Conservation (phyloP, 1,284 basidiomycete genomes). For the Papiliotrema fonsecae region DNA sequence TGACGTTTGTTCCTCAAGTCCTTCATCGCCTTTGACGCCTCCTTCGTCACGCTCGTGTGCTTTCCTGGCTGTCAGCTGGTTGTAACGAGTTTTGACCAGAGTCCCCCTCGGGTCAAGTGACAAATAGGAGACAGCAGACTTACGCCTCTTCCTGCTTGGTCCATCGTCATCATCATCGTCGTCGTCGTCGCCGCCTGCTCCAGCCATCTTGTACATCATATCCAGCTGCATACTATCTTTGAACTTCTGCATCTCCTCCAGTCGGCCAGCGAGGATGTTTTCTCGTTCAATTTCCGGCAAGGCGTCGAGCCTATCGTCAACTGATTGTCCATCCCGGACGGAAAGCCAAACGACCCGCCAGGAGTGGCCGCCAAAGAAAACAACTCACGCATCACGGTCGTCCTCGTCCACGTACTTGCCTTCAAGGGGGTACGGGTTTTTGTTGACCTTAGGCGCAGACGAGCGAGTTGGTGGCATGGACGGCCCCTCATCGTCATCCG, state of each 20-base stretch:
- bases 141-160: constrained; percentile 51
- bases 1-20: constrained; percentile 77
- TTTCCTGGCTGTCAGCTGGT: constrained; percentile 57
- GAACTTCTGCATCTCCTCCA: constrained; percentile 73
- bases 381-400: constrained; percentile 69
- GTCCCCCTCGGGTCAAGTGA: background rate
- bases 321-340: too few relatives aligned
- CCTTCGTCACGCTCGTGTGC: constrained; percentile 71
- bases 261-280: constrained; percentile 69
- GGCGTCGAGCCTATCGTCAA: constrained; percentile 58
- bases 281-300: constrained; percentile 87
- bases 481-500: constrained; percentile 33
- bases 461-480: too few relatives aligned
- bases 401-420: constrained; percentile 80
- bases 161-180: constrained; percentile 27
- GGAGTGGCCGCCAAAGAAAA: too few relatives aligned
- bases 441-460: background rate
- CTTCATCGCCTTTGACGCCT: constrained; percentile 72
- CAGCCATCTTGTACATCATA: constrained; percentile 61
- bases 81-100: too few relatives aligned
- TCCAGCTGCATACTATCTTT: constrained; percentile 70
- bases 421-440: constrained; percentile 79
- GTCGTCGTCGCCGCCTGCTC: constrained; percentile 42
- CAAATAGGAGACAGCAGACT: constrained; percentile 49
- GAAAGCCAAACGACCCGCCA: too few relatives aligned